These are phyloP conservation scores for Teunomyces kruisii DNA, from an alignment of 805 yeast genomes.

Conservation along the genomic window DNA sequence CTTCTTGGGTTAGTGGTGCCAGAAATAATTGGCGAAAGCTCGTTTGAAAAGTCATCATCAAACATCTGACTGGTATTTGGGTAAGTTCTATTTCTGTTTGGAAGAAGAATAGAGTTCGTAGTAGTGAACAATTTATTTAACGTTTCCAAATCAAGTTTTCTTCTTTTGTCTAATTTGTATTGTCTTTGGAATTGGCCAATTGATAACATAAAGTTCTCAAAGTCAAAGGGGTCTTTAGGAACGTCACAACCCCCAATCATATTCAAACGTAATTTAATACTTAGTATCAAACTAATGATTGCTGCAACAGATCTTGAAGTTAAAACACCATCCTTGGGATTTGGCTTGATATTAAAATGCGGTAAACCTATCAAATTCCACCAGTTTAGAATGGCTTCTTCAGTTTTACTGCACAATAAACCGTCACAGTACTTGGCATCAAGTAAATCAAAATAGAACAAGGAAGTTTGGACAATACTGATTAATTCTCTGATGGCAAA, in stretches of 20 bases:
- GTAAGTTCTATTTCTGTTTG: constrained; percentile 18
- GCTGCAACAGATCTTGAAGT: constrained; percentile 75
- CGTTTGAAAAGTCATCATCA: constrained; percentile 5
- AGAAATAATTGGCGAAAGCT: not conserved
- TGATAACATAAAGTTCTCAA: constrained; percentile 63
- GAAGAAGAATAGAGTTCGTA: constrained; percentile 33
- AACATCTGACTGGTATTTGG: constrained; percentile 1
- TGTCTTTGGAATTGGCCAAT: constrained; percentile 80
- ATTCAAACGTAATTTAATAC: constrained; percentile 62
- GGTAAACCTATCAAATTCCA: constrained; percentile 72
- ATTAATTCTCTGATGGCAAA: constrained; percentile 77
- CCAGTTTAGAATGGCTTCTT: constrained; percentile 71
- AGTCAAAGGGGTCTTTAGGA: constrained; percentile 84
- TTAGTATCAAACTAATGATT: constrained; percentile 71
- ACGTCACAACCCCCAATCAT: constrained; percentile 43
- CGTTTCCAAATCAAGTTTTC: constrained; percentile 59
- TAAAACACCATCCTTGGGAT: constrained; percentile 52
- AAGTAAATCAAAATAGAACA: constrained; percentile 74
- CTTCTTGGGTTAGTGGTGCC: not conserved
- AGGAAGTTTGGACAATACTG: constrained; percentile 67
- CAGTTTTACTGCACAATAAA: constrained; percentile 74
- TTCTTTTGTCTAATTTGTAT: constrained; percentile 48
- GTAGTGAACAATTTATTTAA: constrained; percentile 32
- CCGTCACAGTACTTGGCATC: constrained; percentile 80
- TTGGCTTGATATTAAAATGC: constrained; percentile 41